Evolutionary conservation across 2,329 filamentous ascomycete genomes (phyloP).

Genomic region (Fusarium sp.): DNA sequence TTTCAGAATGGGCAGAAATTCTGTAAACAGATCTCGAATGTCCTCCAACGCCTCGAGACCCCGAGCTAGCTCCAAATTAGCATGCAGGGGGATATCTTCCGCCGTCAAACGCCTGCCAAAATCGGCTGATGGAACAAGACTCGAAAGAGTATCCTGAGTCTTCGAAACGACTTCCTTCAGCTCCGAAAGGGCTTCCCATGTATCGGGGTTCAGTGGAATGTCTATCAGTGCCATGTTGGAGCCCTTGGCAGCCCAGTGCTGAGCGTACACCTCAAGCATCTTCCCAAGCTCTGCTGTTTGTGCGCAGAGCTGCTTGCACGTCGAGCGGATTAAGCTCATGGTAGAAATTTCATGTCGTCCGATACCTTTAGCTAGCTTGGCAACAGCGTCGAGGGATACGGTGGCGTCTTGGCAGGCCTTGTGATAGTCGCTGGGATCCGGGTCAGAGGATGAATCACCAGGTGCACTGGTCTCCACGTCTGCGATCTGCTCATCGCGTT

Average conservation of each 20-base stretch:
- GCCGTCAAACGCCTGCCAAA: not conserved
- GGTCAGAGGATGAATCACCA: not conserved
- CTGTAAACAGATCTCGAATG: not conserved
- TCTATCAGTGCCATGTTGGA: slow-evolving; percentile 9
- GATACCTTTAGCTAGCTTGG: not conserved
- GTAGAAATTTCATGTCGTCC: slow-evolving; percentile 29
- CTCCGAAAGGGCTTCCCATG: slow-evolving; percentile 21
- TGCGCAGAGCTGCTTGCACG: slow-evolving; percentile 13
- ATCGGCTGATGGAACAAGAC: not conserved
- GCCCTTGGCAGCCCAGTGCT: slow-evolving; percentile 17
- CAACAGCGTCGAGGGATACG: not conserved
- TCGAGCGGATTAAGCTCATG: slow-evolving; percentile 12
- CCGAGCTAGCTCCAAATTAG: slow-evolving; percentile 6
- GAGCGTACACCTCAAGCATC: slow-evolving; percentile 25
- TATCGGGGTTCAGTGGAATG: slow-evolving; percentile 21
- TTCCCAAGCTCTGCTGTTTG: slow-evolving; percentile 25
- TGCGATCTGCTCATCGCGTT: not conserved
- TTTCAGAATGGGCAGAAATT: slow-evolving; percentile 36
- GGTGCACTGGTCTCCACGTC: no score
- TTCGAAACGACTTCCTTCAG: not conserved
- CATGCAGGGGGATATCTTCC: slow-evolving; percentile 10
- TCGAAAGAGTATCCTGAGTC: not conserved
- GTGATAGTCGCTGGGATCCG: slow-evolving; percentile 14
- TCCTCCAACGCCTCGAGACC: slow-evolving; percentile 14
- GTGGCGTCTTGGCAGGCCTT: slow-evolving; percentile 1